Base-by-base conservation (phyloP, 2,329 filamentous ascomycete genomes). In the Arthrobotrys entomopaga region DNA sequence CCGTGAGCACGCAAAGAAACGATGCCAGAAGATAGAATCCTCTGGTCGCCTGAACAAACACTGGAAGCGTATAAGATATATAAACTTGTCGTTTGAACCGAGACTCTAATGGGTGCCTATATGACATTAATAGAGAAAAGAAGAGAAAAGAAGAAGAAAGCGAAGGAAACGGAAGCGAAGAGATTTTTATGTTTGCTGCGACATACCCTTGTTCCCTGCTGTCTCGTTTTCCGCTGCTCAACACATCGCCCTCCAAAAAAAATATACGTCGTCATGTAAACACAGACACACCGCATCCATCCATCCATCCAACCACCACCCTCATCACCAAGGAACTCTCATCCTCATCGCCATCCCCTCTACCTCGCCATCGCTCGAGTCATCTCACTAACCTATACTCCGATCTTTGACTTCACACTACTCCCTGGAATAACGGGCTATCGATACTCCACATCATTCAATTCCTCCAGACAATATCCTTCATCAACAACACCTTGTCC, bases 21-120 rank as follows among this genome's bases (percentile, higher is more conserved):
- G 70, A 74, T 74, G 63, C 70, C 53, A 34, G 22, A 48, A 20
- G 19, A 34, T 46, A n/a, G 20, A 38, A 90, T 87, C 84, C 85
- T 82, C 82, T 16, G 86, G 89, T 87, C 72, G 90, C 87, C 92
- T 96, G 91, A 92, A 91, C 89, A 93, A 92, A 91, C 87, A 98
- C 87, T 92, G 91, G 3, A 81, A 81, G 81, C 78, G 77, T 80
- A 75, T 64, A 13, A 53, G 24, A 46, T 43, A 38, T 16, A 72
- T 64, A 72, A 60, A 72, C 59, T 49, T 72, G 76, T 81, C 82
- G 88, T 91, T 88, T 91, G 88, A 89, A 91, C 91, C 93, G 94
- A 96, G 95, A 99, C 95, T 99, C 95, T 98, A 98, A 94, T 91
- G 91, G 91, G 88, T 90, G 91, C 90, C 92, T 90, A 89, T 85